A percentile compares a stretch with the other conserved stretches of the same genome.
These are phyloP conservation scores for Aspergillus pseudotamarii DNA, from an alignment of 2,329 filamentous ascomycete species.

Conservation along the genomic window DNA sequence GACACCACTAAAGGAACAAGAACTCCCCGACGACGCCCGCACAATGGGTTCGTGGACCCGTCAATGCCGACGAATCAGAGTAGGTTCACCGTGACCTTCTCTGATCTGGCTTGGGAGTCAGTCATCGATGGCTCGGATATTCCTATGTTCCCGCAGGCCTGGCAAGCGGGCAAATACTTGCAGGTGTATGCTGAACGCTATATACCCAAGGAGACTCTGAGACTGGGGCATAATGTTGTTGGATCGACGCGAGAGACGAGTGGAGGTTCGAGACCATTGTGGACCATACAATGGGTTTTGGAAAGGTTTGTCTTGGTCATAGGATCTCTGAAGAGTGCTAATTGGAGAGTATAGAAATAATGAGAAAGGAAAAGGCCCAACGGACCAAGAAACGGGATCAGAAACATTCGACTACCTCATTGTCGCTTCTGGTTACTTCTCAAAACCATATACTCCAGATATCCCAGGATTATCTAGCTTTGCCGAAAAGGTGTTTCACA, in stretches of 20 bases:
- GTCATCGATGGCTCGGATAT: conserved; percentile 43
- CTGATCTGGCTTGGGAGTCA: conserved; percentile 69
- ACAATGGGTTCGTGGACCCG: conserved; percentile 55
- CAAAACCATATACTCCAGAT: conserved; percentile 58
- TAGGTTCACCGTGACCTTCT: conserved; percentile 66
- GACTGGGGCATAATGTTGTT: conserved; percentile 52
- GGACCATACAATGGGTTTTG: conserved; percentile 42
- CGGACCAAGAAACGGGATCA: conserved; percentile 13
- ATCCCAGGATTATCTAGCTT: conserved; percentile 37
- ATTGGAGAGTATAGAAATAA: neutral
- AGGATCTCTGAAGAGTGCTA: neutral
- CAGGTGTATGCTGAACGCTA: conserved; percentile 65
- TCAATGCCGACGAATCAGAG: conserved; percentile 68
- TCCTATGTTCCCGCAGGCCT: conserved; percentile 73
- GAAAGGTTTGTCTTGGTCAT: conserved; percentile 18
- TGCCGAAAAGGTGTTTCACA: conserved; percentile 64
- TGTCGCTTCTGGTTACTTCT: conserved; percentile 77
- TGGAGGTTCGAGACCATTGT: conserved; percentile 29
- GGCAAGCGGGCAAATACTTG: conserved; percentile 75
- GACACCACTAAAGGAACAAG: conserved; percentile 37
- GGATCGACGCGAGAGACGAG: conserved; percentile 25
- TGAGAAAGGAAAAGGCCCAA: neutral
- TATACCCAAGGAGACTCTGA: conserved; percentile 49
- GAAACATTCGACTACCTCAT: conserved; percentile 69
- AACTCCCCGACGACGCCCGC: no score